phyloP scores from a whole-genome alignment of 495 filamentous ascomycete genomes.

The Paragyromitra xinjiangensis region DNA sequence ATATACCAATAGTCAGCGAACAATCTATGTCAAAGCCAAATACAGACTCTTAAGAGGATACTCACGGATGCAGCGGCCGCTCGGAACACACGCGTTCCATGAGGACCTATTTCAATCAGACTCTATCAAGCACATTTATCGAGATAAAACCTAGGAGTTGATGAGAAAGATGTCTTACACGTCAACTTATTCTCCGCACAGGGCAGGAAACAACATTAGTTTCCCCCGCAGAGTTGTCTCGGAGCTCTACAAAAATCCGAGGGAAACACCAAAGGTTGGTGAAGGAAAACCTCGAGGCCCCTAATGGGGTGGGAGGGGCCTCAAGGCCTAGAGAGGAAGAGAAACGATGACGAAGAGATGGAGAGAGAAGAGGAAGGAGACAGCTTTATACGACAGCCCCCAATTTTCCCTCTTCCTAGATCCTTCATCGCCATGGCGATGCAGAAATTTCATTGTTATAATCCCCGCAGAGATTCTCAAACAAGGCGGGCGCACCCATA shows the following conservation, averaged over 20 bases:
- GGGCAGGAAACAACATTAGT: neutral
- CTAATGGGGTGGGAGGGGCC: too few species aligned
- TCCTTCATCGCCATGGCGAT: neutral
- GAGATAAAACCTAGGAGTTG: too few species aligned
- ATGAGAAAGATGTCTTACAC: too few species aligned
- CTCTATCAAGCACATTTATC: too few species aligned
- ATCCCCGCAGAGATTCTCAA: neutral
- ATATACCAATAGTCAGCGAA: too few species aligned
- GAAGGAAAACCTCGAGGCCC: neutral
- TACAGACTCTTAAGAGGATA: too few species aligned
- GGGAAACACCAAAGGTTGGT: neutral
- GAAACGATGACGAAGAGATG: neutral
- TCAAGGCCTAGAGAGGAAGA: neutral
- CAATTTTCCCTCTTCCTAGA: neutral
- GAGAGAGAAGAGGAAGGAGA: neutral
- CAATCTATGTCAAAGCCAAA: too few species aligned
- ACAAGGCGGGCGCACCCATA: neutral
- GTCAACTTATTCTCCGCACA: too few species aligned
- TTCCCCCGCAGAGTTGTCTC: too few species aligned
- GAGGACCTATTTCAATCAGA: too few species aligned
- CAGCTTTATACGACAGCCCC: neutral
- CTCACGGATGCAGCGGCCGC: too few species aligned
- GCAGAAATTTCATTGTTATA: neutral
- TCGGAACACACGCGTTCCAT: too few species aligned
- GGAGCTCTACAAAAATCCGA: neutral